A percentile compares a stretch with the other conserved stretches of the same genome.
Evolutionary conservation across 2,329 filamentous ascomycete genomes (phyloP).

Genomic region (Gaeumannomyces tritici): DNA sequence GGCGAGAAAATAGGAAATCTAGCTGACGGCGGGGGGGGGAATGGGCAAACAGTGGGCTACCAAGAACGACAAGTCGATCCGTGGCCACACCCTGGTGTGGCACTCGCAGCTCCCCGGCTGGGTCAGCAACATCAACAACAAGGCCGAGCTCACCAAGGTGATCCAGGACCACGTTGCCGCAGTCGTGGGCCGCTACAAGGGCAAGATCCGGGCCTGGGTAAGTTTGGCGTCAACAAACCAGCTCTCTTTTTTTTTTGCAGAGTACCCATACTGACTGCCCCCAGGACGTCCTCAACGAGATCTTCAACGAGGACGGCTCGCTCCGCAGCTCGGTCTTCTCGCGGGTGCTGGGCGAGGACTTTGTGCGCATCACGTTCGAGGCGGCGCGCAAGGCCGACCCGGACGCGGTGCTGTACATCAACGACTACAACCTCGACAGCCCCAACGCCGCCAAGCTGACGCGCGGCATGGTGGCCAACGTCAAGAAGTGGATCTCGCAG

Average conservation of each 20-base stretch:
- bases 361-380: constrained; percentile 60
- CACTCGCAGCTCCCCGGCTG: constrained; percentile 38
- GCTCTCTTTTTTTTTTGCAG: not conserved
- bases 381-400: constrained; percentile 60
- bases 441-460: constrained; percentile 47
- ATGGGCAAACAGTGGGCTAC: constrained; percentile 27
- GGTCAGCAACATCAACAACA: constrained; percentile 22
- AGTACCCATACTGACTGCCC: not conserved
- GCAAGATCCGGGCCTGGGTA: constrained; percentile 50
- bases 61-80: constrained; percentile 23
- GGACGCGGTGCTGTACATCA: constrained; percentile 62
- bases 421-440: constrained; percentile 61
- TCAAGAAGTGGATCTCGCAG: constrained; percentile 52
- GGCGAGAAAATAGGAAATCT: too few species aligned
- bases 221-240: constrained; percentile 8
- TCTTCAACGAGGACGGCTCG: constrained; percentile 51
- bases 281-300: constrained; percentile 54
- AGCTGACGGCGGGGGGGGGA: too few species aligned
- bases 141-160: not conserved
- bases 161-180: not conserved
- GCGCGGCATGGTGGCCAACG: constrained; percentile 43
- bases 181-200: constrained; percentile 26
- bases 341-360: constrained; percentile 59
- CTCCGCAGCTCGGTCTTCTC: constrained; percentile 55
- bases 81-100: constrained; percentile 32